A percentile compares a stretch with the other conserved stretches of the same genome.
Evolutionary conservation across 2,329 filamentous ascomycete genomes (phyloP).

Genomic region (Helotiales sp.): DNA sequence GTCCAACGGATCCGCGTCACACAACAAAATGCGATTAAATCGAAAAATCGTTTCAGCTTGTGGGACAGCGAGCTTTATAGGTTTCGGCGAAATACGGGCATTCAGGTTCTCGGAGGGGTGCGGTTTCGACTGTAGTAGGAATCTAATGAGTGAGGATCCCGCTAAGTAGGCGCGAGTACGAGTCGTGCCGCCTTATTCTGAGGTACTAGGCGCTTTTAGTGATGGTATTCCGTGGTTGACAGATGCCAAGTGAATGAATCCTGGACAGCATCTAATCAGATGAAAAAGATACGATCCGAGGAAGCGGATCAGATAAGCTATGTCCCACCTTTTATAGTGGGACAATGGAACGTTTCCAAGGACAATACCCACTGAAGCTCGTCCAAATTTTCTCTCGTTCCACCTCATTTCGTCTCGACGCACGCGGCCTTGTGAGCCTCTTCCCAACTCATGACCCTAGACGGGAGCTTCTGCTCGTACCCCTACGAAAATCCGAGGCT

Average conservation of each 20-base stretch:
- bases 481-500: too few species aligned
- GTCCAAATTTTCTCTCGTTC: neutral
- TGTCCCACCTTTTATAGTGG: neutral
- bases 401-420: too few species aligned
- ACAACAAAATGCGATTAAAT: neutral
- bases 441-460: neutral
- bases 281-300: constrained; percentile 12
- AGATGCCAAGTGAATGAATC: constrained; percentile 1
- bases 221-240: neutral
- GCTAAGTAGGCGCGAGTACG: neutral
- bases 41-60: neutral
- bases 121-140: neutral
- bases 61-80: neutral
- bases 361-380: neutral
- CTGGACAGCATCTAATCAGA: constrained; percentile 10
- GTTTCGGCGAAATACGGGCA: neutral
- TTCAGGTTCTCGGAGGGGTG: neutral
- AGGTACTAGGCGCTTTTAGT: neutral
- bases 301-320: neutral
- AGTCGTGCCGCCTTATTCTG: neutral
- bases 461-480: neutral
- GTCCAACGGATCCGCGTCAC: neutral
- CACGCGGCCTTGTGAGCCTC: too few species aligned
- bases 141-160: neutral
- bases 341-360: neutral